phyloP scores from a whole-genome alignment of 176 grass and related monocot species.

The Ampelocalamus luodianensis region DNA sequence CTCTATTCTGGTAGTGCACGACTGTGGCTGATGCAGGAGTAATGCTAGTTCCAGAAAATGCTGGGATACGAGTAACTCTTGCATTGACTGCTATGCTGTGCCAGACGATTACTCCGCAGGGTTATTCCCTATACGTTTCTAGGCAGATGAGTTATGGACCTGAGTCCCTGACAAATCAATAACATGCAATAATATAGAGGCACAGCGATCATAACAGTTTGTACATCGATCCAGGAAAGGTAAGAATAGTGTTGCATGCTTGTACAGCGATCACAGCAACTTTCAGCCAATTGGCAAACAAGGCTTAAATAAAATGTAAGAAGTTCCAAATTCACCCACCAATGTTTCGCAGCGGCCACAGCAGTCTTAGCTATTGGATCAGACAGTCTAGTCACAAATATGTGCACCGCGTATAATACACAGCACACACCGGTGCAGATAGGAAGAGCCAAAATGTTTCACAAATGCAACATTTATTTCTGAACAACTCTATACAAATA shows the following conservation, averaged over 20 bases:
- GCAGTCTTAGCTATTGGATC: background rate
- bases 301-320: background rate
- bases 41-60: background rate
- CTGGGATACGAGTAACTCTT: background rate
- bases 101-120: background rate
- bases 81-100: background rate
- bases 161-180: background rate
- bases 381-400: background rate
- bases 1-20: slow-evolving; percentile 6
- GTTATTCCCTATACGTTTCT: background rate
- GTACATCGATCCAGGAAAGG: background rate
- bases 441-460: background rate
- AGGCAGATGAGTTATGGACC: background rate
- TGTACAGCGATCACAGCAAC: background rate
- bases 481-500: slow-evolving; percentile 25
- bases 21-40: background rate
- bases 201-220: background rate
- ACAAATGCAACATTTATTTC: background rate
- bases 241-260: background rate
- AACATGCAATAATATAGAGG: background rate
- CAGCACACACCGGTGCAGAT: background rate
- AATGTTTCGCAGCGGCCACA: background rate
- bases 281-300: background rate
- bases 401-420: background rate
- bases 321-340: background rate